Conservation (phyloP, 495 filamentous ascomycete genomes). For the Neurospora sp. region DNA sequence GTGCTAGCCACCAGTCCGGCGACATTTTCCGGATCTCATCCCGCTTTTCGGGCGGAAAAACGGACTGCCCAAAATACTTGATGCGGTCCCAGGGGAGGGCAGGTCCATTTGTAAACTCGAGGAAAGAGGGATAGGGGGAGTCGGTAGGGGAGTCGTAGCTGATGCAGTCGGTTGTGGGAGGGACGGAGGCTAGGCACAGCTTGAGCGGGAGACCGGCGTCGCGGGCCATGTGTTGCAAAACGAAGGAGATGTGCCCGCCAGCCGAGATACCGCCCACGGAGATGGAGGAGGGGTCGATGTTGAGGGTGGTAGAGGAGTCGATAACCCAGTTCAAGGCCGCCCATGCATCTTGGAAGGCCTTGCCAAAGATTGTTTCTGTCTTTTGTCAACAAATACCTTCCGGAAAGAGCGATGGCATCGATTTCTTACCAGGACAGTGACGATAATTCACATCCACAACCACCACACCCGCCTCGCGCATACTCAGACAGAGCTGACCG, state of each 20-base stretch:
- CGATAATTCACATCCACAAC: constrained; percentile 45
- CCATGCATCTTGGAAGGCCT: constrained; percentile 38
- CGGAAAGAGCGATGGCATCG: background rate
- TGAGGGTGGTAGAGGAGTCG: constrained; percentile 24
- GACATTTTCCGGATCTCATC: constrained; percentile 14
- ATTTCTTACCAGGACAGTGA: constrained; percentile 31
- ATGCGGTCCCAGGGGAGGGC: constrained; percentile 39
- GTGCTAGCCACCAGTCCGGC: constrained; percentile 30
- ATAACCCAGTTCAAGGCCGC: constrained; percentile 32
- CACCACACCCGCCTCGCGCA: constrained; percentile 32
- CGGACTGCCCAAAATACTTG: constrained; percentile 34
- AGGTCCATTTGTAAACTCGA: constrained; percentile 33
- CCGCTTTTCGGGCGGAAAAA: constrained; percentile 13
- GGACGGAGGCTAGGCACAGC: constrained; percentile 32
- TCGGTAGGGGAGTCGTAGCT: constrained; percentile 30
- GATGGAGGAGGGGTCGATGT: constrained; percentile 32
- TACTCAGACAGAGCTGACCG: constrained; percentile 32
- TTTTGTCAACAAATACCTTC: background rate
- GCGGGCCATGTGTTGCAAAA: constrained; percentile 40
- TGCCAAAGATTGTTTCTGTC: constrained; percentile 34
- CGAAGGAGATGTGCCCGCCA: constrained; percentile 34
- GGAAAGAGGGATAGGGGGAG: constrained; percentile 37
- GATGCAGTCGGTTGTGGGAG: constrained; percentile 29
- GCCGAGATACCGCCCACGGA: constrained; percentile 43
- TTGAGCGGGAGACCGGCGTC: constrained; percentile 34